These are phyloP conservation scores for Chlorencoelia australis DNA, from an alignment of 2,329 filamentous ascomycete genomes.

Conservation along the genomic window DNA sequence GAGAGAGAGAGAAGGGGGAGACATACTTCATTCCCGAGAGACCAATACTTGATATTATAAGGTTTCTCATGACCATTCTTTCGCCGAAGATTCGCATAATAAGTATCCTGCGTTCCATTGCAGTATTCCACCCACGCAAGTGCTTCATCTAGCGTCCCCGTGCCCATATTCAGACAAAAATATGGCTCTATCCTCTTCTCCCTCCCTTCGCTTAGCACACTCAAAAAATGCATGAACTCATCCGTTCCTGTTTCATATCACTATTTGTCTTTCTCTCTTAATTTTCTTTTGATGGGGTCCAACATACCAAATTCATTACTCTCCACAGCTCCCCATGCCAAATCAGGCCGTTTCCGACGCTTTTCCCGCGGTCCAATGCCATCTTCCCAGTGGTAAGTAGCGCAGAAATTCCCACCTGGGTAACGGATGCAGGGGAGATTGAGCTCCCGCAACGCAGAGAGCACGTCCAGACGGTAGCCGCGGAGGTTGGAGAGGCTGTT, in stretches of 20 bases:
- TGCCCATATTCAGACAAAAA: constrained; percentile 72
- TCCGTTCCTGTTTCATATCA: constrained; percentile 42
- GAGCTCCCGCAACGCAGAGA: constrained; percentile 62
- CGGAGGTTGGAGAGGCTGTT: constrained; percentile 63
- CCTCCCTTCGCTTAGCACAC: constrained; percentile 51
- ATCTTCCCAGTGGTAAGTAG: constrained; percentile 79
- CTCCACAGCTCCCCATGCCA: constrained; percentile 72
- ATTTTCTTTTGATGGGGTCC: background rate
- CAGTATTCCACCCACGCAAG: constrained; percentile 81
- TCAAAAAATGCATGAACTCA: constrained; percentile 77
- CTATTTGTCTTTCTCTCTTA: background rate
- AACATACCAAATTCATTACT: constrained; percentile 61
- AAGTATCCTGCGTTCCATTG: constrained; percentile 65
- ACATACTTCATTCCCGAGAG: constrained; percentile 60
- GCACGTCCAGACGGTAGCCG: constrained; percentile 71
- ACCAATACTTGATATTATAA: constrained; percentile 80
- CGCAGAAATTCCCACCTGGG: constrained; percentile 75
- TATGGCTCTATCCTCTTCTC: constrained; percentile 64
- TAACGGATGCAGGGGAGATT: constrained; percentile 70
- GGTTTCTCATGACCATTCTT: constrained; percentile 67
- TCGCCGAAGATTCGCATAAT: constrained; percentile 73
- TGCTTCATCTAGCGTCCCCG: constrained; percentile 47
- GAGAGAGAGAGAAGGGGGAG: background rate
- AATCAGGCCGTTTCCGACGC: constrained; percentile 53
- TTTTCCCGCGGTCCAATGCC: constrained; percentile 65